phyloP scores from a whole-genome alignment of 2,329 filamentous ascomycete species.

The Talaromyces funiculosus region DNA sequence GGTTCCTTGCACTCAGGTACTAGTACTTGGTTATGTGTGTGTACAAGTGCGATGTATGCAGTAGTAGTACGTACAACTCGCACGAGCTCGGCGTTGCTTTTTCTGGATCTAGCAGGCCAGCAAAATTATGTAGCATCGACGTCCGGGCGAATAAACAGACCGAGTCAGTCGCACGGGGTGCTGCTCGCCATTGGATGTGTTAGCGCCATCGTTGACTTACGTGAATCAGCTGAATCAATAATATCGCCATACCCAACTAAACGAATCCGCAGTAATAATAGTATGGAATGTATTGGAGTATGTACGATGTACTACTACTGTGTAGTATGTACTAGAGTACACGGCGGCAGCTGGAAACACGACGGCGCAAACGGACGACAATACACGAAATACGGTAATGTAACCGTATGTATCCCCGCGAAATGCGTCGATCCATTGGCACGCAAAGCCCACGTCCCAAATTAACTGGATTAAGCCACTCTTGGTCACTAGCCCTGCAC shows the following conservation, averaged over 20 bases:
- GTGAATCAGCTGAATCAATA: neutral
- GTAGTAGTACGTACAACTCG: neutral
- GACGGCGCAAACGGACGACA: neutral
- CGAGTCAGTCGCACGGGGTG: neutral
- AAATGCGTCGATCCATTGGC: constrained; percentile 12
- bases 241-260: too few species aligned
- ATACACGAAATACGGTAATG: neutral
- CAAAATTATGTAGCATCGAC: neutral
- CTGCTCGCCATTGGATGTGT: neutral
- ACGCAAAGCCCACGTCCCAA: neutral
- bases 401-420: constrained; percentile 7
- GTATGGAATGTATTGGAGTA: too few species aligned
- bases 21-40: neutral
- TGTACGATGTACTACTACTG: neutral
- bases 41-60: neutral
- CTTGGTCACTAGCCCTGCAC: neutral
- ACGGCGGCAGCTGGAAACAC: too few species aligned
- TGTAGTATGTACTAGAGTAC: neutral
- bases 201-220: neutral
- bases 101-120: neutral
- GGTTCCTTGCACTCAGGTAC: constrained; percentile 9
- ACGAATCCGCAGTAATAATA: neutral
- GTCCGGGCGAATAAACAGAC: neutral
- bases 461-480: neutral
- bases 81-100: neutral